These are phyloP conservation scores for Yarrowia yakushimensis DNA, from an alignment of 805 yeast species.

Conservation along the genomic window DNA sequence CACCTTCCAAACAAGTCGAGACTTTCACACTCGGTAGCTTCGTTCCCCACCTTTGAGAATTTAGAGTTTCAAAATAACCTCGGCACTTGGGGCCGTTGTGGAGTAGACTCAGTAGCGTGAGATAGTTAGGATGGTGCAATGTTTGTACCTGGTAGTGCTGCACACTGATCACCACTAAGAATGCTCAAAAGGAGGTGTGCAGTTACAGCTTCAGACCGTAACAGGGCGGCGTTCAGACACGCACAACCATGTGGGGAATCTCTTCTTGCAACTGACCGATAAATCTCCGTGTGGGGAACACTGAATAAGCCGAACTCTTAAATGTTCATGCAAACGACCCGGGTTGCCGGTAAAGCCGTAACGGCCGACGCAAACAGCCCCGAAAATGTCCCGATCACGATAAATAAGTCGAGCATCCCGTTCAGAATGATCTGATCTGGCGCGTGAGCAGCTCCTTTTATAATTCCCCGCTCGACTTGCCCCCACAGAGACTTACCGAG, in stretches of 20 bases:
- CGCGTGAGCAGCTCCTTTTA: background rate
- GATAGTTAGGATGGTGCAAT: background rate
- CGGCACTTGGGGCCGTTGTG: constrained; percentile 24
- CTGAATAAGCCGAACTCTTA: constrained; percentile 12
- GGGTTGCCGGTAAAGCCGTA: constrained; percentile 22
- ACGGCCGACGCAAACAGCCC: constrained; percentile 1
- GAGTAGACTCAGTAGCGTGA: constrained; percentile 20
- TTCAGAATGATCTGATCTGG: background rate
- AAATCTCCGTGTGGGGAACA: constrained; percentile 24
- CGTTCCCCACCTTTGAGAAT: constrained; percentile 8
- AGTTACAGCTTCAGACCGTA: background rate
- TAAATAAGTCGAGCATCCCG: background rate
- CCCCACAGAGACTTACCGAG: background rate
- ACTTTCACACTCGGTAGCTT: constrained; percentile 23
- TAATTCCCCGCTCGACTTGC: background rate
- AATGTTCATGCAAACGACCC: constrained; percentile 18
- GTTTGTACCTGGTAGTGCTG: background rate
- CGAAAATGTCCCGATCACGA: background rate
- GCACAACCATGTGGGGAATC: background rate
- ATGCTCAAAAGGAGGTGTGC: background rate
- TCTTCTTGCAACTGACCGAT: constrained; percentile 8
- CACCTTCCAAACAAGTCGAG: background rate
- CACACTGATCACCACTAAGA: background rate
- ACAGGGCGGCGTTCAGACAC: background rate
- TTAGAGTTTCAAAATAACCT: constrained; percentile 18